Evolutionary conservation across 2,329 filamentous ascomycete genomes (phyloP), one percentile per base, ranked within the genome.

Genomic region (Fusarium nelsonii): DNA sequence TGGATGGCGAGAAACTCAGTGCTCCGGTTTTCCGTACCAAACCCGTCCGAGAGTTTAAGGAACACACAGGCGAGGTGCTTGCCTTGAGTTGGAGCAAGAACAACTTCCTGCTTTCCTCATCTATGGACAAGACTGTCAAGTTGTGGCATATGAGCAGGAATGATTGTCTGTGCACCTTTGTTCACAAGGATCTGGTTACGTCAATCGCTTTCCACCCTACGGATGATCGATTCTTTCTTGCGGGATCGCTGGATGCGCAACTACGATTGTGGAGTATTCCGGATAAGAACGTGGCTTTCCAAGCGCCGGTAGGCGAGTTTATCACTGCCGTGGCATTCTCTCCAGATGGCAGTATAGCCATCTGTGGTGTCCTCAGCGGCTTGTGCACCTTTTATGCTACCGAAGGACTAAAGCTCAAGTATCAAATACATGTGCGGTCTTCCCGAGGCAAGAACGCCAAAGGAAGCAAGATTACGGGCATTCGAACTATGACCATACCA

Each of bases 61-160:
- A 94, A 6, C 96, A 99, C 76, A 91, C 88, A 1, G 90, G 91
- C 16, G 94, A 97, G 71, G 89, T 99, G 8, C 82, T 99, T 69
- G 95, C 97, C 76, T 79, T 99, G 63, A 97, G 93, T 78, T 99
- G 96, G 96, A 98, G 95, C 82, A 99, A 98, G 84, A 99, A 99
- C 80, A 97, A 97, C 78, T 99, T 99, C 73, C 80, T 99, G 30
- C 84, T 99, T 16, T 97, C 95, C 5, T 97, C 94, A 0, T 97
- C 94, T 0, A 97, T 98, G 94, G 96, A 99, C 78, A 97, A 97
- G 82, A 97, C 94, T 0, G 96, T 99, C 14, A 88, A 93, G 15
- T 80, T 99, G 48, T 99, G 96, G 95, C 96, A 99, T 79, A 85
- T 96, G 66, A 95, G 88, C 76, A 87, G 95, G 53, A 80, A 86